Evolutionary conservation across 2,329 filamentous ascomycete species (phyloP).

Genomic region (Lizonia empirigonia): DNA sequence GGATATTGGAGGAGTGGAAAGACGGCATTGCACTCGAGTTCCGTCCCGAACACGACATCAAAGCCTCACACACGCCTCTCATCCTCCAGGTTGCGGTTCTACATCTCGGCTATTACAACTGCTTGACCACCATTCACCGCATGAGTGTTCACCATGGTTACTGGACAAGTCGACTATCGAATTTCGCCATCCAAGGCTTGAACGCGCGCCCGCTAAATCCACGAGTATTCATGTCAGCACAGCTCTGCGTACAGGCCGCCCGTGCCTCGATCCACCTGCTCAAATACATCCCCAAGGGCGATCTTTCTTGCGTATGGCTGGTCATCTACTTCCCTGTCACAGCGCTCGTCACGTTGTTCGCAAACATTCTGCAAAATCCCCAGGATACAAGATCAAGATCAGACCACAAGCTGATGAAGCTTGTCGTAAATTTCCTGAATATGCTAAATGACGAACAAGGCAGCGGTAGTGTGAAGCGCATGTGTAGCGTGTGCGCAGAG

Average conservation of each 20-base stretch:
- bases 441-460: constrained; percentile 88
- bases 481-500: constrained; percentile 92
- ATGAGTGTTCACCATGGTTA: constrained; percentile 99
- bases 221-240: constrained; percentile 89
- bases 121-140: constrained; percentile 93
- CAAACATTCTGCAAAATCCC: constrained; percentile 95
- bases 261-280: constrained; percentile 91
- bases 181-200: constrained; percentile 92
- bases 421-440: constrained; percentile 89
- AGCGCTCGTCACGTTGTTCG: constrained; percentile 90
- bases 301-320: constrained; percentile 95
- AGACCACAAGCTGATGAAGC: constrained; percentile 87
- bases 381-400: constrained; percentile 85
- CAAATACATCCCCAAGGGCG: constrained; percentile 94
- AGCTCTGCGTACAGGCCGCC: constrained; percentile 89
- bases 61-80: constrained; percentile 87
- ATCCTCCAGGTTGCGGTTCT: constrained; percentile 92
- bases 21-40: constrained; percentile 94
- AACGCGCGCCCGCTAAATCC: constrained; percentile 92
- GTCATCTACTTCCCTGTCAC: constrained; percentile 97
- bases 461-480: constrained; percentile 88
- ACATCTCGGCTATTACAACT: constrained; percentile 98
- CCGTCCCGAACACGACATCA: constrained; percentile 95
- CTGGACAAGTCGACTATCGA: constrained; percentile 93
- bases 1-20: constrained; percentile 87